Conservation (phyloP, 441 rosid species). For the Populus hybrid region DNA sequence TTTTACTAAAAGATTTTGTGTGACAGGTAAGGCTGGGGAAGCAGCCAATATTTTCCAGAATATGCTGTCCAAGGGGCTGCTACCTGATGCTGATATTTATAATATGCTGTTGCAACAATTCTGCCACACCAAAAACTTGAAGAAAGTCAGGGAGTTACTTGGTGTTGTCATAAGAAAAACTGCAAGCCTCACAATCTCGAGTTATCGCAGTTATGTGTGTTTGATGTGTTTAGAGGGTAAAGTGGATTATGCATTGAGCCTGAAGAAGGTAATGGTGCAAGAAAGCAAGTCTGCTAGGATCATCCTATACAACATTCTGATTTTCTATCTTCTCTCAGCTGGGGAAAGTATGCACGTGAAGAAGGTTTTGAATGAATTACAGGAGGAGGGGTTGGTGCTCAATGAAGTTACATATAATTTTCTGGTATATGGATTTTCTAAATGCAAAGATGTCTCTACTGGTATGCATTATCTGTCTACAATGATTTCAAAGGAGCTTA, state of each 20-base stretch:
- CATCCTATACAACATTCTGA: conserved; percentile 46
- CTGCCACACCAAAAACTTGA: conserved; percentile 39
- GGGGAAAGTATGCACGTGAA: conserved; percentile 32
- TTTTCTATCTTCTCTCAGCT: conserved; percentile 47
- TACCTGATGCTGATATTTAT: conserved; percentile 33
- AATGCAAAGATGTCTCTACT: conserved; percentile 35
- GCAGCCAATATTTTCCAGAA: conserved; percentile 38
- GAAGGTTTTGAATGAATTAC: conserved; percentile 46
- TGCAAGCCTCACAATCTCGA: conserved; percentile 36
- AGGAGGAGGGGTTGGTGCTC: conserved; percentile 35
- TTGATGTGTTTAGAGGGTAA: conserved; percentile 48
- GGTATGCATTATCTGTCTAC: conserved; percentile 42
- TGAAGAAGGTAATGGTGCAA: conserved; percentile 49
- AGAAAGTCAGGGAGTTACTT: conserved; percentile 41
- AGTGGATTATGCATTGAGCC: conserved; percentile 33
- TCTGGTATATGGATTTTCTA: conserved; percentile 59
- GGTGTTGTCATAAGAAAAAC: conserved; percentile 45
- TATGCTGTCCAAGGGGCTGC: conserved; percentile 37
- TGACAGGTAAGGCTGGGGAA: conserved; percentile 42
- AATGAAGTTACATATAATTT: conserved; percentile 64
- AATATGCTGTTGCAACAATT: conserved; percentile 44
- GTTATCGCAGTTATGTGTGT: conserved; percentile 45
- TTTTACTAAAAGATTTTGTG: conserved; percentile 47
- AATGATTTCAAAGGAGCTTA: conserved; percentile 57
- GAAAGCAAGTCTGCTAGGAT: conserved; percentile 28